Conservation (phyloP, 345 rosid species). For the Moricandia moricandioides region DNA sequence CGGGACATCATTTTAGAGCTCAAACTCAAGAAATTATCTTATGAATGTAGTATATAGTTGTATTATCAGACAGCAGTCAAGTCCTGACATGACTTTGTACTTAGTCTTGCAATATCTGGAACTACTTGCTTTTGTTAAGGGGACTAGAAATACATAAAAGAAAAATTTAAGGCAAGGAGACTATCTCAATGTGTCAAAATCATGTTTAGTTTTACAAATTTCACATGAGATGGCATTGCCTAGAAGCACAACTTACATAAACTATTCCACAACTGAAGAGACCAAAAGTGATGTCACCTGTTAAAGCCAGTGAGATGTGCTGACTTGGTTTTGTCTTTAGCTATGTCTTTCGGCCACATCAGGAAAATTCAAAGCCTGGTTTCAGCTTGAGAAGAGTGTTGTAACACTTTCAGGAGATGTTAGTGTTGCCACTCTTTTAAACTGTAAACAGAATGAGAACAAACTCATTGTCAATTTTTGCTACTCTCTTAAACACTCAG, state of each 20-base stretch:
- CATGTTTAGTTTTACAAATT: background rate
- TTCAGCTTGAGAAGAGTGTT: constrained; percentile 57
- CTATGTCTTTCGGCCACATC: background rate
- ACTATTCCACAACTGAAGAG: background rate
- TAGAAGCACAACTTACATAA: background rate
- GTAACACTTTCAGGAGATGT: constrained; percentile 49
- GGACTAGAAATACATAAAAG: background rate
- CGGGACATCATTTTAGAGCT: background rate
- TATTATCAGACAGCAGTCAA: background rate
- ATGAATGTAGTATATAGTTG: background rate
- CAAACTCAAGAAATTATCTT: background rate
- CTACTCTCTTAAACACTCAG: constrained; percentile 31
- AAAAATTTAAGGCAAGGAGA: background rate
- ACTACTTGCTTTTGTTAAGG: background rate
- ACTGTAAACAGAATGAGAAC: constrained; percentile 46
- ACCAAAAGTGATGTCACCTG: constrained; percentile 9
- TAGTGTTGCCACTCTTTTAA: constrained; percentile 63
- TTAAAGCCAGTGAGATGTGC: constrained; percentile 17
- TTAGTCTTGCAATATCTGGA: background rate
- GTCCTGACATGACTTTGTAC: background rate
- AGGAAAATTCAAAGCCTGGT: background rate
- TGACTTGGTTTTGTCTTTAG: constrained; percentile 2
- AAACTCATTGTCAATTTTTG: constrained; percentile 38
- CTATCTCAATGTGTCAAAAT: background rate
- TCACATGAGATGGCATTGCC: background rate